Evolutionary conservation across 495 filamentous ascomycete genomes (phyloP), one percentile per base, ranked within the genome.

Genomic region (Xylaria intraflava): DNA sequence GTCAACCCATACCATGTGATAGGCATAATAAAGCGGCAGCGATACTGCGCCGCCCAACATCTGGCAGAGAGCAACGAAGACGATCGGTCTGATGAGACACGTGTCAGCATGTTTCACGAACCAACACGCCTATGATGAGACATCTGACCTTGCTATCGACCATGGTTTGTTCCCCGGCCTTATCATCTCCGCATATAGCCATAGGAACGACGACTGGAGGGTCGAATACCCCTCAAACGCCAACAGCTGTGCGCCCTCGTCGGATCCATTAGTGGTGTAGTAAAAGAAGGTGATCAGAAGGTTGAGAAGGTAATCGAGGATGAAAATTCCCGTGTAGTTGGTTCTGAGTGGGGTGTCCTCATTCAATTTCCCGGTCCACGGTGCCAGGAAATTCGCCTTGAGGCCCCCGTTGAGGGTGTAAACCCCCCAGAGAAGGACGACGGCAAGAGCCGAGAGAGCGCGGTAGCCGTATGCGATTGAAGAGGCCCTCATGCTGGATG

Each of bases 251-350:
- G 55, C 60, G 6, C 49, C 56, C n/a, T 56, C 46, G 31, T 65
- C 52, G 10, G 51, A 55, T 12, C 52, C 49, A 39, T 57, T 46
- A 5, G 54, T 57, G 9, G 49, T 56, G 43, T 55, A 62, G 44
- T 66, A 54, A 36, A 69, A 56, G 41, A 65, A 61, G 3, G 61
- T 54, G 23, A 59, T 49, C 1, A 69, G 56, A 3, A 69, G 11
- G 0, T 51, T 42, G 44, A 65, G 47, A 12, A 50, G 56, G 44
- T 65, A 69, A 48, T 65, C 55, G 16, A 62, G 47, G 27, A 63
- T 45, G 29, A 52, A 45, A 20, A 65, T 16, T 14, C 62, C 62
- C 0, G 60, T 62, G 49, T 65, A 65, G 20, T 44, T 47, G 19
- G 47, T 65, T 17, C 52, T 65, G 16, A 65, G 33, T 17, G 41